Conservation (phyloP, 2,329 filamentous ascomycete genomes). For the Botrytis sinoallii region DNA sequence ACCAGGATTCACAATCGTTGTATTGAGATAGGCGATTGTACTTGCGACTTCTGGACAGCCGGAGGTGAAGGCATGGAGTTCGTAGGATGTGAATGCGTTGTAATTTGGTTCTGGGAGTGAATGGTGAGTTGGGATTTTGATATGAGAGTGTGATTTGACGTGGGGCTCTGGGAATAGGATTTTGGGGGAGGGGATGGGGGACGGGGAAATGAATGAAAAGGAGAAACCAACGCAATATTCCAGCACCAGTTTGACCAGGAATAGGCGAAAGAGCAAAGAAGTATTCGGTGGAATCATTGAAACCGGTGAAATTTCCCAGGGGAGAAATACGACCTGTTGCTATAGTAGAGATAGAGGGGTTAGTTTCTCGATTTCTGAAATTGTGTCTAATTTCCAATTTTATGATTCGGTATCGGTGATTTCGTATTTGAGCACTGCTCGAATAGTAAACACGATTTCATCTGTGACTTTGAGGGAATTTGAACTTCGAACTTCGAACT, state of each 20-base stretch:
- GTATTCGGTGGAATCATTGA: constrained; percentile 45
- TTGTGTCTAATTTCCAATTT: neutral
- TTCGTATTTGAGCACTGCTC: no score
- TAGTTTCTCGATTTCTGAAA: neutral
- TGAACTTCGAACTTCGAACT: no score
- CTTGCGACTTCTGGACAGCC: constrained; percentile 40
- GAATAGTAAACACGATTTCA: no score
- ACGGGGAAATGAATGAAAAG: neutral
- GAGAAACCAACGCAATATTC: neutral
- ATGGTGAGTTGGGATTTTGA: neutral
- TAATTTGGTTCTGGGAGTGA: constrained; percentile 21
- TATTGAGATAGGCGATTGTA: constrained; percentile 41
- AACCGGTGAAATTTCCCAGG: constrained; percentile 41
- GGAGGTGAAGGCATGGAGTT: constrained; percentile 39
- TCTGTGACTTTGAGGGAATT: no score
- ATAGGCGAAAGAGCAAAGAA: constrained; percentile 44
- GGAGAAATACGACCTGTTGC: neutral
- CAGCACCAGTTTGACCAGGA: constrained; percentile 28
- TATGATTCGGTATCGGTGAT: neutral
- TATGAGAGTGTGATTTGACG: neutral
- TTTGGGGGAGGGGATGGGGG: no score
- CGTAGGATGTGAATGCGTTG: constrained; percentile 37
- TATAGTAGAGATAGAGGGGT: neutral
- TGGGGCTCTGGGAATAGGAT: neutral
- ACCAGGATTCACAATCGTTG: constrained; percentile 37